These are phyloP conservation scores for Eucalyptus guilfoylei DNA, from an alignment of 345 rosid genomes.

Conservation along the genomic window DNA sequence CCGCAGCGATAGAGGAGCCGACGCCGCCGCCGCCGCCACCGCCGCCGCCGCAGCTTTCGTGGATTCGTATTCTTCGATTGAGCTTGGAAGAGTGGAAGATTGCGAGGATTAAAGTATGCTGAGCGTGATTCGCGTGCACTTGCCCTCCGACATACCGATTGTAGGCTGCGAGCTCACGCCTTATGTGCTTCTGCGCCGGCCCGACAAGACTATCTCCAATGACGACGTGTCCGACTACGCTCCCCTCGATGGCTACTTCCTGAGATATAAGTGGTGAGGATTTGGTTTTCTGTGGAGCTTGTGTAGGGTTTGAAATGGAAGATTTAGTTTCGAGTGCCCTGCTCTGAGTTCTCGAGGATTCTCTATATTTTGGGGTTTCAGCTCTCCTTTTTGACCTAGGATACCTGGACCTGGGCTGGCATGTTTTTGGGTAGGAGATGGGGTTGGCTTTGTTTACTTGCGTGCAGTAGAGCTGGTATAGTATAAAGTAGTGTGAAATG, in stretches of 20 bases:
- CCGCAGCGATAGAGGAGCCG: background rate
- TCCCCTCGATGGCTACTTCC: slow-evolving; percentile 77
- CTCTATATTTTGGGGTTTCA: background rate
- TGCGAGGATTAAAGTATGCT: slow-evolving; percentile 51
- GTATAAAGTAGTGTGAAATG: background rate
- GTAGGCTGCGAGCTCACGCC: slow-evolving; percentile 98
- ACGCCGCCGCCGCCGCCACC: background rate
- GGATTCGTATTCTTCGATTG: background rate
- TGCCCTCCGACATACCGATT: slow-evolving; percentile 95
- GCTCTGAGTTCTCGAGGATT: background rate
- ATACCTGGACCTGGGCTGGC: background rate
- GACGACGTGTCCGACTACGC: slow-evolving; percentile 83
- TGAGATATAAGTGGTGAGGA: slow-evolving; percentile 87
- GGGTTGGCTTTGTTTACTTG: background rate
- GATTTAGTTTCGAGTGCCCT: background rate
- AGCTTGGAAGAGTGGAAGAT: background rate
- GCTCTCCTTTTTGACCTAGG: background rate
- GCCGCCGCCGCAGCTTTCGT: background rate
- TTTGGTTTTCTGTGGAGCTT: background rate
- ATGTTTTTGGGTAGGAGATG: background rate
- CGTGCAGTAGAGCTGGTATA: background rate
- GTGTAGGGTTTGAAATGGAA: background rate
- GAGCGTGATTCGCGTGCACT: slow-evolving; percentile 89
- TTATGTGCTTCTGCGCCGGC: slow-evolving; percentile 71
- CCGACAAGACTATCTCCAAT: slow-evolving; percentile 38